Evolutionary conservation across 2,329 filamentous ascomycete species (phyloP).

Genomic region (Mycosphaerella sp.): DNA sequence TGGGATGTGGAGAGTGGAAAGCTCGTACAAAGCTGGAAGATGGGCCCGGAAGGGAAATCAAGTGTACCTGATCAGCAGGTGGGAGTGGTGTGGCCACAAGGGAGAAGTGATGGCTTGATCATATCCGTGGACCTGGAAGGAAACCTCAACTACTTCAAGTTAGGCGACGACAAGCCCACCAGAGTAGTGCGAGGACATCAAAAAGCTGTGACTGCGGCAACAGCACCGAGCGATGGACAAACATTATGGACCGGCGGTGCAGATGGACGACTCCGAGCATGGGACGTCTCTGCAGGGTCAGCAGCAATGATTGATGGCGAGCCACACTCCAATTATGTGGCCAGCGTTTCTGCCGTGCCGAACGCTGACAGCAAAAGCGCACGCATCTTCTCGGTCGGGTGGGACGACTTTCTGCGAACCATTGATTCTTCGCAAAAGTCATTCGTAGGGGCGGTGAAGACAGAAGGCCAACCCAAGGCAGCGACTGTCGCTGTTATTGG

Average conservation of each 20-base stretch:
- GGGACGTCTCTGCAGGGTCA: conserved; percentile 66
- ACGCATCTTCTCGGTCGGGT: conserved; percentile 73
- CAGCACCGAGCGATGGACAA: conserved; percentile 48
- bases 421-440: conserved; percentile 68
- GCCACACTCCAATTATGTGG: conserved; percentile 77
- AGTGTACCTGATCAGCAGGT: conserved; percentile 84
- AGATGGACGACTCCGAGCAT: conserved; percentile 78
- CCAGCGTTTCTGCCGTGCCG: conserved; percentile 56
- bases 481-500: conserved; percentile 53
- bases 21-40: conserved; percentile 72
- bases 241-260: conserved; percentile 86
- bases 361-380: not conserved
- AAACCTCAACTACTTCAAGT: conserved; percentile 79
- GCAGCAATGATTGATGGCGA: conserved; percentile 71
- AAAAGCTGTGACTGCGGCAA: conserved; percentile 79
- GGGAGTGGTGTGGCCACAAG: conserved; percentile 82
- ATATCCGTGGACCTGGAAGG: conserved; percentile 85
- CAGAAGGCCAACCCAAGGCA: conserved; percentile 75
- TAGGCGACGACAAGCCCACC: conserved; percentile 62
- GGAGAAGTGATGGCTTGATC: conserved; percentile 75
- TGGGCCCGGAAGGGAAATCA: conserved; percentile 66
- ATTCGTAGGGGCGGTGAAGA: conserved; percentile 64
- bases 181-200: conserved; percentile 79
- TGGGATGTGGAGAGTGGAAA: conserved; percentile 84
- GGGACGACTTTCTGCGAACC: conserved; percentile 84